phyloP scores from a whole-genome alignment of 2,329 filamentous ascomycete genomes.

The Talaromyces sp. region DNA sequence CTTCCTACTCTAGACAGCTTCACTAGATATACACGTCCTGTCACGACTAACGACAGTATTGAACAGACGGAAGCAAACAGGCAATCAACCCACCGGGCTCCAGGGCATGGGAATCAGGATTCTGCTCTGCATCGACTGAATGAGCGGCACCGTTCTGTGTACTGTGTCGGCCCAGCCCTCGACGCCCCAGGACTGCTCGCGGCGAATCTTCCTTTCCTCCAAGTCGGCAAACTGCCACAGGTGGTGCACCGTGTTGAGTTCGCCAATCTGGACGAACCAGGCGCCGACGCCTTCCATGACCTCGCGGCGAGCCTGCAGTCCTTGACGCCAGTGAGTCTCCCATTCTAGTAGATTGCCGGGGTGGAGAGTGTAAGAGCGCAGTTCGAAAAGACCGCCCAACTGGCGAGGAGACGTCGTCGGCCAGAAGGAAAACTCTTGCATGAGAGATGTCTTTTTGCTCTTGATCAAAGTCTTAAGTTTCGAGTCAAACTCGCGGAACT shows the following conservation, averaged over 20 bases:
- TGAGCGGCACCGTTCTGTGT: conserved; percentile 96
- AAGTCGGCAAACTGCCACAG: conserved; percentile 98
- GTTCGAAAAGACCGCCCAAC: conserved; percentile 88
- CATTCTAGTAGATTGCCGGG: conserved; percentile 95
- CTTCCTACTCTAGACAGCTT: not conserved
- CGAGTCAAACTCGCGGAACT: conserved; percentile 75
- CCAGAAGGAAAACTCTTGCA: conserved; percentile 99
- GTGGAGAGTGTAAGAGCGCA: conserved; percentile 93
- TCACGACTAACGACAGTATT: not conserved
- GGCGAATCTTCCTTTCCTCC: conserved; percentile 81
- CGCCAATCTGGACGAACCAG: conserved; percentile 98
- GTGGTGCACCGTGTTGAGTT: conserved; percentile 95
- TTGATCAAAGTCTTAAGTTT: conserved; percentile 82
- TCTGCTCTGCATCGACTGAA: conserved; percentile 92
- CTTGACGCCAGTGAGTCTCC: conserved; percentile 97
- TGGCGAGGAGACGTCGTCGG: conserved; percentile 86
- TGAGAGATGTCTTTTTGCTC: conserved; percentile 80
- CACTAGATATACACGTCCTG: not conserved
- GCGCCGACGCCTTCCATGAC: conserved; percentile 98
- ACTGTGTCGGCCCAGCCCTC: conserved; percentile 97
- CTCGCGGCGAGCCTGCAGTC: conserved; percentile 82
- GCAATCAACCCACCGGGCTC: conserved; percentile 74
- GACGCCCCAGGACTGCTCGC: conserved; percentile 92
- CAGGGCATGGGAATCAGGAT: conserved; percentile 93
- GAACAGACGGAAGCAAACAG: not conserved